Evolutionary conservation across 306 rosid species (phyloP).

Genomic region (Quercus berberidifolia): DNA sequence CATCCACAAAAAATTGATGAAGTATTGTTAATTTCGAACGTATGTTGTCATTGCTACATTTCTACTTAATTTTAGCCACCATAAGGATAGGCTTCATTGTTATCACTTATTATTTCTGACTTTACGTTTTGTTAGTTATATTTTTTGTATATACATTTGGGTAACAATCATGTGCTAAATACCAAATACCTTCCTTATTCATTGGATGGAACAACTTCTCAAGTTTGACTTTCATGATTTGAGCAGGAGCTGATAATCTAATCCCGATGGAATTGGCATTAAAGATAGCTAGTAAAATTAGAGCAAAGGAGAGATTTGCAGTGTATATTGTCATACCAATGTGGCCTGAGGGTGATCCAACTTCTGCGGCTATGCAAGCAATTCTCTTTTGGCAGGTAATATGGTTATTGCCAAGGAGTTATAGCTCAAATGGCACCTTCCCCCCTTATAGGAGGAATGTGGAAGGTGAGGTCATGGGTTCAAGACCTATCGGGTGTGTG

Average conservation of each 20-base stretch:
- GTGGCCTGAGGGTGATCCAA: conserved; percentile 99
- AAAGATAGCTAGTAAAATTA: conserved; percentile 81
- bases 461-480: too few species aligned
- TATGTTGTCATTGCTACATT: not conserved
- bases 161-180: not conserved
- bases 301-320: conserved; percentile 82
- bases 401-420: not conserved
- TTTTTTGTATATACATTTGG: not conserved
- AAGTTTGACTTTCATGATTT: conserved; percentile 14
- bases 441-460: too few species aligned
- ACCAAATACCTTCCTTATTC: not conserved
- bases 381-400: conserved; percentile 97
- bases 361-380: conserved; percentile 73
- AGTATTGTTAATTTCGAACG: not conserved
- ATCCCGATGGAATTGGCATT: conserved; percentile 96
- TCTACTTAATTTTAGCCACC: not conserved
- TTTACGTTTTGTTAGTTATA: conserved; percentile 1
- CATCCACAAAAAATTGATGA: not conserved
- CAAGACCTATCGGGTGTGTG: too few species aligned
- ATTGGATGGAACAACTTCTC: conserved; percentile 8
- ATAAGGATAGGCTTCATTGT: not conserved
- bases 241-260: conserved; percentile 93
- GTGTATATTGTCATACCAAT: conserved; percentile 76
- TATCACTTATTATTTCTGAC: not conserved
- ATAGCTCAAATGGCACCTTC: too few species aligned